Evolutionary conservation across 352 stramenopile genomes (phyloP).

Genomic region (Phytopythium cucurbitacearum): DNA sequence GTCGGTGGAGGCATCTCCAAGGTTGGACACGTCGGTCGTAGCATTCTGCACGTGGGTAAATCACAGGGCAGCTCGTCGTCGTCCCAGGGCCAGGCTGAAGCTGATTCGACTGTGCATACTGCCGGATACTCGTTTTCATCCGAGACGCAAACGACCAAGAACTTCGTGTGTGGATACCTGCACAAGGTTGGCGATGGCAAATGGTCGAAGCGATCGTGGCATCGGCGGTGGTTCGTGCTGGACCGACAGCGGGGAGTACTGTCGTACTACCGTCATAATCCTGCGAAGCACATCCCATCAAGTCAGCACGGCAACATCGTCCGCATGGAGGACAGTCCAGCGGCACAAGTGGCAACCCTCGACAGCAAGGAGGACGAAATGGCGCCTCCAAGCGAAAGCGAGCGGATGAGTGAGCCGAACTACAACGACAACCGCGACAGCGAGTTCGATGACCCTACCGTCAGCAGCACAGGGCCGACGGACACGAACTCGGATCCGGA

Average conservation of each 20-base stretch:
- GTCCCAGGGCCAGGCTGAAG: conserved; percentile 20
- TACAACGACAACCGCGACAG: neutral
- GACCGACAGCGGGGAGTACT: conserved; percentile 67
- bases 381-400: neutral
- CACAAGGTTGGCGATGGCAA: conserved; percentile 87
- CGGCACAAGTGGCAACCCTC: conserved; percentile 3
- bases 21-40: conserved; percentile 73
- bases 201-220: conserved; percentile 78
- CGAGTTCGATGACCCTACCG: conserved; percentile 1
- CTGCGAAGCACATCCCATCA: conserved; percentile 56
- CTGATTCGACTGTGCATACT: conserved; percentile 27
- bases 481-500: conserved; percentile 8
- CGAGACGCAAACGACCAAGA: conserved; percentile 71
- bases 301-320: conserved; percentile 58
- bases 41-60: conserved; percentile 70
- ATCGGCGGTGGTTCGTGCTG: conserved; percentile 83
- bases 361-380: neutral
- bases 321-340: conserved; percentile 49
- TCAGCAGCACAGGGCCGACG: conserved; percentile 8
- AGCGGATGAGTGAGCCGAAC: conserved; percentile 1
- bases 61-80: conserved; percentile 19
- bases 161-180: conserved; percentile 79
- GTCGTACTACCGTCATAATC: conserved; percentile 82
- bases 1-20: conserved; percentile 76
- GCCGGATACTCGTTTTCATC: conserved; percentile 67